A percentile compares a stretch with the other conserved stretches of the same genome.
phyloP scores from a whole-genome alignment of 441 rosid species.

The Heliophila coronopifolia region DNA sequence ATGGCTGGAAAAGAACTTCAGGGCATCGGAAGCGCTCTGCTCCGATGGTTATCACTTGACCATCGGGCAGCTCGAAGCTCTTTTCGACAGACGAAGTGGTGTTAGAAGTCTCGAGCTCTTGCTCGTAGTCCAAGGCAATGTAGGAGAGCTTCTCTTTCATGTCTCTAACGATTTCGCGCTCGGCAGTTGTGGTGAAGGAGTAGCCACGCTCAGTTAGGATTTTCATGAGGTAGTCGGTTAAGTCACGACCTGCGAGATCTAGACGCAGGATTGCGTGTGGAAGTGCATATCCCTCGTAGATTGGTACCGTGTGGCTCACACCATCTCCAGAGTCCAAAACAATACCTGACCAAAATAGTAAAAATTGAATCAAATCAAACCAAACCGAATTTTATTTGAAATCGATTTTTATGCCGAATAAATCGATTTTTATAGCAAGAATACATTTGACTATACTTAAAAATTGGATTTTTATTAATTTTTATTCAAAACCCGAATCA shows the following conservation, averaged over 20 bases:
- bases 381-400: no score
- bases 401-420: no score
- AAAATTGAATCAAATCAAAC: no score
- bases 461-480: no score
- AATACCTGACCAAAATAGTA: conserved; percentile 33
- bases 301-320: conserved; percentile 55
- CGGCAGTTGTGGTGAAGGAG: conserved; percentile 54
- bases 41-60: conserved; percentile 54
- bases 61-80: conserved; percentile 53
- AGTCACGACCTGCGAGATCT: conserved; percentile 60
- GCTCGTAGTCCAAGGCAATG: conserved; percentile 57
- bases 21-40: conserved; percentile 62
- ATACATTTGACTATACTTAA: no score
- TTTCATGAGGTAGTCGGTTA: conserved; percentile 53
- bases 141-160: conserved; percentile 55
- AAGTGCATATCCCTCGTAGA: conserved; percentile 47
- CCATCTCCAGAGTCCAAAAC: conserved; percentile 62
- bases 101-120: conserved; percentile 53
- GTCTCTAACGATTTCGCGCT: conserved; percentile 55
- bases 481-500: no score
- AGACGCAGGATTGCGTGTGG: conserved; percentile 51
- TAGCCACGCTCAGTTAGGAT: conserved; percentile 60
- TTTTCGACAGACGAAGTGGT: conserved; percentile 52
- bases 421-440: no score
- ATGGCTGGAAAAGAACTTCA: conserved; percentile 52